phyloP scores from a whole-genome alignment of 2,329 filamentous ascomycete species.

The Ceratocystis diversiconidia region DNA sequence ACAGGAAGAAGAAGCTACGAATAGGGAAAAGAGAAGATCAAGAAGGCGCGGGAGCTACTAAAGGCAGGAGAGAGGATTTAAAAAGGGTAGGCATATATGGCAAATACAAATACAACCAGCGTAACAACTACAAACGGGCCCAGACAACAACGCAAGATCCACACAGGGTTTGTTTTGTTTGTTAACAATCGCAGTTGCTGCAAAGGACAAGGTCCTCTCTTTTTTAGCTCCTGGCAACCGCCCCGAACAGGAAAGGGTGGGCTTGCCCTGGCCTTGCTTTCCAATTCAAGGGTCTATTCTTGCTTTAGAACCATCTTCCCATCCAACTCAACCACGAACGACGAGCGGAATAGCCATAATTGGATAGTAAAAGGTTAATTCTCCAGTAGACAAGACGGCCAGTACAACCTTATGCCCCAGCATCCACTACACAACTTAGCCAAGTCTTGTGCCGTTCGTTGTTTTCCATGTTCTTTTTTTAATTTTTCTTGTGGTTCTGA shows the following conservation, averaged over 20 bases:
- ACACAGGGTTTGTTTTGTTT: constrained; percentile 7
- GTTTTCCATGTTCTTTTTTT: constrained; percentile 1
- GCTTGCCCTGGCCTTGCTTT: background rate
- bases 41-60: constrained; percentile 5
- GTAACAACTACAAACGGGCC: constrained; percentile 3
- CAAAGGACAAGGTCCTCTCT: background rate
- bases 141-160: background rate
- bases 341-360: background rate
- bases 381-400: too few relatives aligned
- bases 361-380: too few relatives aligned
- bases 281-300: constrained; percentile 3
- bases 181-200: background rate
- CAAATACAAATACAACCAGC: background rate
- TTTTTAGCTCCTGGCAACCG: background rate
- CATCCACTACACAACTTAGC: background rate
- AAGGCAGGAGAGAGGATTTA: background rate
- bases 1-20: background rate
- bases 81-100: constrained; percentile 5
- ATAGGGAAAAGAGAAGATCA: background rate
- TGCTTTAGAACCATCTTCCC: background rate
- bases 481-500: background rate
- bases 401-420: too few relatives aligned
- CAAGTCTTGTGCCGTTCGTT: background rate
- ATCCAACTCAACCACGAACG: background rate
- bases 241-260: background rate